Percentiles rank a stretch among this genome's conserved stretches.
Evolutionary conservation across 129 eudicot species (phyloP).

Genomic region (Heracleum sosnowskyi): DNA sequence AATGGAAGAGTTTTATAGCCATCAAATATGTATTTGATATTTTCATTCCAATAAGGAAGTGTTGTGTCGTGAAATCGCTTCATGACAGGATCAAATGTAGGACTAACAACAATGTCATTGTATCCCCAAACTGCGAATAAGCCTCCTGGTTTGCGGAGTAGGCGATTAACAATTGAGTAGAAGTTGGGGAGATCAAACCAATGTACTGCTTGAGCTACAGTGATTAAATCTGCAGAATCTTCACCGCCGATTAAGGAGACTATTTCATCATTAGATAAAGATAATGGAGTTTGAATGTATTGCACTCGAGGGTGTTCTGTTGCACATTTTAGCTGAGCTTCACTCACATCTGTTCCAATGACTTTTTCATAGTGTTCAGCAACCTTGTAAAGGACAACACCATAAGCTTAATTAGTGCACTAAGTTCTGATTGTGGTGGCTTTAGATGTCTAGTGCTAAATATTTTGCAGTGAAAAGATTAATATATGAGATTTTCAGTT

Average conservation of each 20-base stretch:
- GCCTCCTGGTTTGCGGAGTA: slow-evolving; percentile 43
- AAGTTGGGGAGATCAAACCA: slow-evolving; percentile 60
- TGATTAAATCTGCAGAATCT: slow-evolving; percentile 37
- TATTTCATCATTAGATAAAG: slow-evolving; percentile 32
- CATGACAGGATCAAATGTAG: slow-evolving; percentile 30
- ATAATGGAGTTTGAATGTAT: slow-evolving; percentile 41
- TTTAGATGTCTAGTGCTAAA: not conserved
- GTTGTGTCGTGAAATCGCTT: slow-evolving; percentile 27
- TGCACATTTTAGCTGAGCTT: slow-evolving; percentile 36
- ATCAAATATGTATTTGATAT: slow-evolving; percentile 25
- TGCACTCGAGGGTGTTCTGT: slow-evolving; percentile 28
- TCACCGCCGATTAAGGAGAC: slow-evolving; percentile 31
- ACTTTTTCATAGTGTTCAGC: slow-evolving; percentile 50
- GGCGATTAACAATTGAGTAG: slow-evolving; percentile 32
- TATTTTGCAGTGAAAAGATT: not conserved
- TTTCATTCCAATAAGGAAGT: slow-evolving; percentile 43
- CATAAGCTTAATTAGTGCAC: not conserved
- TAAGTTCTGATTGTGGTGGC: not conserved
- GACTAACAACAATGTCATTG: slow-evolving; percentile 30
- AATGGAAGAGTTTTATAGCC: slow-evolving; percentile 37
- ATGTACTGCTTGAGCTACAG: slow-evolving; percentile 58
- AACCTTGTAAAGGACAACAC: slow-evolving; percentile 23
- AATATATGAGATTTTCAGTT: not conserved
- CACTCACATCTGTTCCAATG: slow-evolving; percentile 44
- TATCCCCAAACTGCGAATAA: slow-evolving; percentile 53